Evolutionary conservation across 352 stramenopile species (phyloP).

Genomic region (Phytophthora sojae): DNA sequence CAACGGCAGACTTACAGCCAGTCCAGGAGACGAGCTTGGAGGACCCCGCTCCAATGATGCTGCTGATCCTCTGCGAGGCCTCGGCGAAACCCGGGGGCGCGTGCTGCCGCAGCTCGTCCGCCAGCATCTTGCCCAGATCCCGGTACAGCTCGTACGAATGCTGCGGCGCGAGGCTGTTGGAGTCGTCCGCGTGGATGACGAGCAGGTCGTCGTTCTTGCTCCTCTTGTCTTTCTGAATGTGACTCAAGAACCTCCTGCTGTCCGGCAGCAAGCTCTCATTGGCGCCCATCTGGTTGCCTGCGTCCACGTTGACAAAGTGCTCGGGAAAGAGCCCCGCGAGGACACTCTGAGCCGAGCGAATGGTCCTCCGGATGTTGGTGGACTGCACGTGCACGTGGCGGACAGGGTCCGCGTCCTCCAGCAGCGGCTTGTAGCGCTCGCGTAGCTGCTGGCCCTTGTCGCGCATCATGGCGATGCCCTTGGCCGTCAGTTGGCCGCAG

Average conservation of each 20-base stretch:
- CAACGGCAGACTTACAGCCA: slow-evolving; percentile 49
- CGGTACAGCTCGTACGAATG: slow-evolving; percentile 75
- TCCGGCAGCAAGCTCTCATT: slow-evolving; percentile 15
- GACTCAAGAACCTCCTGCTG: slow-evolving; percentile 25
- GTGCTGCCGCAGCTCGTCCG: slow-evolving; percentile 58
- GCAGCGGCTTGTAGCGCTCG: slow-evolving; percentile 47
- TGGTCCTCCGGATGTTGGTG: slow-evolving; percentile 82
- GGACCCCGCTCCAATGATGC: slow-evolving; percentile 47
- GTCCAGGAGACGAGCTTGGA: slow-evolving; percentile 69
- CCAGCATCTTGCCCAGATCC: slow-evolving; percentile 56
- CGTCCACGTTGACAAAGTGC: slow-evolving; percentile 40
- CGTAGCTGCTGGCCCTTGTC: slow-evolving; percentile 57
- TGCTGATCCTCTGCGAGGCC: slow-evolving; percentile 49
- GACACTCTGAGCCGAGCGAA: slow-evolving; percentile 75
- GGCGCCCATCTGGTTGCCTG: slow-evolving; percentile 10
- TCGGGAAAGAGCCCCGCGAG: slow-evolving; percentile 73
- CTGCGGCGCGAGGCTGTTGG: slow-evolving; percentile 60
- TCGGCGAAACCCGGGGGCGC: slow-evolving; percentile 52
- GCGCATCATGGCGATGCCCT: slow-evolving; percentile 73
- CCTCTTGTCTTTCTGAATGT: slow-evolving; percentile 6
- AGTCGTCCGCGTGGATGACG: slow-evolving; percentile 62
- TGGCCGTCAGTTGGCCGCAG: slow-evolving; percentile 74
- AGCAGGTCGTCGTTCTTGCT: slow-evolving; percentile 17
- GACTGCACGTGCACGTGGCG: slow-evolving; percentile 72
- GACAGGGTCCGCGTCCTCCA: slow-evolving; percentile 42